Percentiles rank a stretch among this genome's conserved stretches.
Evolutionary conservation across 352 stramenopile genomes (phyloP).

Genomic region (Vaucheria bursata): DNA sequence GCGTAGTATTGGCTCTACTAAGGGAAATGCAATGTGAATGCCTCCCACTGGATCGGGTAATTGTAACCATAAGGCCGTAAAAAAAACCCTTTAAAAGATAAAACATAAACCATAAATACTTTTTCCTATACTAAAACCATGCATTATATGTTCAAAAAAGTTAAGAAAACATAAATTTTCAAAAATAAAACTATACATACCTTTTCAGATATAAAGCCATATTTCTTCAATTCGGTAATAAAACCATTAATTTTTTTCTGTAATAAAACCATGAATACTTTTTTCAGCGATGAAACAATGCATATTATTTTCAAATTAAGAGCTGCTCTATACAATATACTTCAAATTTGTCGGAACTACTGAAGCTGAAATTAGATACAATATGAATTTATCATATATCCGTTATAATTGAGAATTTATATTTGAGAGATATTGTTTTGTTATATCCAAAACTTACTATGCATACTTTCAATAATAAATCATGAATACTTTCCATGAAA

Average conservation of each 20-base stretch:
- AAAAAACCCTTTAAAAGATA: background rate
- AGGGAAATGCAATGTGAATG: background rate
- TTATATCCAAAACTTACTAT: no score
- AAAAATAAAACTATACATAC: background rate
- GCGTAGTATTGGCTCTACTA: conserved; percentile 26
- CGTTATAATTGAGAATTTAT: no score
- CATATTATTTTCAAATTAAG: no score
- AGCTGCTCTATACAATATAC: no score
- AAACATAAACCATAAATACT: background rate
- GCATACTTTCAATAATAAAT: no score
- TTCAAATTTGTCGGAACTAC: no score
- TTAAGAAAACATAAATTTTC: background rate
- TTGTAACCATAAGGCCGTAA: conserved; percentile 26
- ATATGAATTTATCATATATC: no score
- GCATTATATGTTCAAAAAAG: background rate
- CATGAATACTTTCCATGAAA: no score
- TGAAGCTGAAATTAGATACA: no score
- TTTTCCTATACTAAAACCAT: background rate
- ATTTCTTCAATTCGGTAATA: background rate
- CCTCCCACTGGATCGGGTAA: conserved; percentile 18
- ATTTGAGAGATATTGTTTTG: no score
- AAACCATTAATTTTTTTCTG: background rate
- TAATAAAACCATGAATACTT: no score
- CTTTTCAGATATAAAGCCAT: background rate
- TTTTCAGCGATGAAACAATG: no score